Evolutionary conservation across 768 basidiomycete genomes (phyloP).

Genomic region (Neoboletus subvelutipes): DNA sequence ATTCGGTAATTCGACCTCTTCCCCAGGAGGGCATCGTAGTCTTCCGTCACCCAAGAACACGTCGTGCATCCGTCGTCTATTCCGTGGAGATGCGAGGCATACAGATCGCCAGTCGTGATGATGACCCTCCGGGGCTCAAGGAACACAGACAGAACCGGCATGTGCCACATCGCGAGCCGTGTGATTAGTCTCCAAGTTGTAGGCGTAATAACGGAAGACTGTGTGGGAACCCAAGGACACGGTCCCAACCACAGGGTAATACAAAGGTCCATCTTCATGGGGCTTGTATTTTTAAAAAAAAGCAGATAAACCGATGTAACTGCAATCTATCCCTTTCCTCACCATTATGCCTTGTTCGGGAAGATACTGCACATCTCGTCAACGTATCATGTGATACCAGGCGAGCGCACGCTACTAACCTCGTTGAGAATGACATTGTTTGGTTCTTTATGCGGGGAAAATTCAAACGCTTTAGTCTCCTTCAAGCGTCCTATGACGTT

Average conservation of each 20-base stretch:
- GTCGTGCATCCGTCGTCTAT: constrained; percentile 62
- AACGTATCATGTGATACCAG: constrained; percentile 8
- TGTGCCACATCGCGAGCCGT: constrained; percentile 17
- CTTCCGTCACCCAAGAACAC: constrained; percentile 29
- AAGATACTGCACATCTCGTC: constrained; percentile 54
- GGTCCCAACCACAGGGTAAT: constrained; percentile 87
- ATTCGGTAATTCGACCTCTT: constrained; percentile 53
- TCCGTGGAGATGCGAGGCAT: constrained; percentile 77
- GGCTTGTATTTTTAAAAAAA: constrained; percentile 48
- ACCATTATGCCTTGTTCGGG: constrained; percentile 95
- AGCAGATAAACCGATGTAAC: constrained; percentile 3
- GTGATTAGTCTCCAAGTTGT: constrained; percentile 32
- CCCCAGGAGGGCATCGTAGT: constrained; percentile 26
- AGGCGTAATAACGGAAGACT: constrained; percentile 80
- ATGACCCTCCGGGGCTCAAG: constrained; percentile 86
- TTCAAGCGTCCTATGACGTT: constrained; percentile 71
- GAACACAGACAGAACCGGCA: constrained; percentile 63
- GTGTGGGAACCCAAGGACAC: constrained; percentile 83
- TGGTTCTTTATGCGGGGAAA: constrained; percentile 62
- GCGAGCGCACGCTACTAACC: constrained; percentile 37
- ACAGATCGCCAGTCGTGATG: constrained; percentile 69
- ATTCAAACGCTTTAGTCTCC: constrained; percentile 59
- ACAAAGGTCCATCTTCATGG: constrained; percentile 90
- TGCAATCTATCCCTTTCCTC: constrained; percentile 24
- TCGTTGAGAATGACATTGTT: constrained; percentile 94